Evolutionary conservation across 139 green algal genomes (phyloP).

Genomic region (Tetraselmis striata): DNA sequence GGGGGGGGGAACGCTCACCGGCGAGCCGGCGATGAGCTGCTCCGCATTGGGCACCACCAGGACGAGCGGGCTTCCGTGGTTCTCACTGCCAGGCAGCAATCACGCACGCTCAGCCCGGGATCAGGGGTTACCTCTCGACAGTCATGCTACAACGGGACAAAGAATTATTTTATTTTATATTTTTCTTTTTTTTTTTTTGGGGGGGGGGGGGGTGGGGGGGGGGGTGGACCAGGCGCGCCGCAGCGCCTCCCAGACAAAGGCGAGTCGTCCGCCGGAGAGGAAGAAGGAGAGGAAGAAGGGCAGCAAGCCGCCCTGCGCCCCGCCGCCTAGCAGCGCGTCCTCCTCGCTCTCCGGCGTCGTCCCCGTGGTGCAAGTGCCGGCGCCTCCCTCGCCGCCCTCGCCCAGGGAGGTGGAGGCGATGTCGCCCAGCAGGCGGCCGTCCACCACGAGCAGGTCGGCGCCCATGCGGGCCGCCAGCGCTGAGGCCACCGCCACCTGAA

Average conservation of each 20-base stretch:
- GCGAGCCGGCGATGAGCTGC: background rate
- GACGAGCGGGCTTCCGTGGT: background rate
- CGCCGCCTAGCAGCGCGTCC: too few species aligned
- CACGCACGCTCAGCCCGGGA: too few species aligned
- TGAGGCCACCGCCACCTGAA: background rate
- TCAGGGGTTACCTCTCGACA: too few species aligned
- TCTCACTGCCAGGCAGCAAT: too few species aligned
- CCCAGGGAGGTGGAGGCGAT: background rate
- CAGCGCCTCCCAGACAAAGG: background rate
- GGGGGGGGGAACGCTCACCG: background rate
- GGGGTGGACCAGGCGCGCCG: background rate
- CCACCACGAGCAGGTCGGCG: background rate
- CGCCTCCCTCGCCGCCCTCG: too few species aligned
- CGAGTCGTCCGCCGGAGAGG: background rate
- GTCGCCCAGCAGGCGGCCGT: background rate
- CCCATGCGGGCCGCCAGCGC: background rate
- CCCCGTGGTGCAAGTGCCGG: background rate
- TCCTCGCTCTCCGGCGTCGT: background rate
- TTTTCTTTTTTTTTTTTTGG: too few species aligned
- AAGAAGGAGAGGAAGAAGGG: background rate
- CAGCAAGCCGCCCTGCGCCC: background rate
- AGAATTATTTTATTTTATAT: too few species aligned
- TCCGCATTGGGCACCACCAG: background rate
- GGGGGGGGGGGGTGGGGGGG: too few species aligned
- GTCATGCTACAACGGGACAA: too few species aligned